Evolutionary conservation across 2,329 filamentous ascomycete species (phyloP).

Genomic region (Pezicula neosporulosa): DNA sequence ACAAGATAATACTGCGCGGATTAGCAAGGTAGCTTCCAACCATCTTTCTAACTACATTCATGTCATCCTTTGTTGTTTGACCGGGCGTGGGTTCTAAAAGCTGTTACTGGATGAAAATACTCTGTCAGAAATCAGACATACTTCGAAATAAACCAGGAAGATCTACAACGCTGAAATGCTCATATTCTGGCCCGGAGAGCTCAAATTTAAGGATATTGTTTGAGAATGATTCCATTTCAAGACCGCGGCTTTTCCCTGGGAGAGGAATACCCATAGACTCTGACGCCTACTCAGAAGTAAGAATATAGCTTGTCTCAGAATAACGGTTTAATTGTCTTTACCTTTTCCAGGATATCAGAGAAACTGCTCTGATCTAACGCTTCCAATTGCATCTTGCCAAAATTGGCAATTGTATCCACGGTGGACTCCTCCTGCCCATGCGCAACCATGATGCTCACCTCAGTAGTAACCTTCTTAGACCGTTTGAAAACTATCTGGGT

Average conservation of each 20-base stretch:
- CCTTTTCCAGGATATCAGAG: not conserved
- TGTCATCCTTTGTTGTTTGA: no score
- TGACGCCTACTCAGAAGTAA: not conserved
- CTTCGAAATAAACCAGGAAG: conserved; percentile 51
- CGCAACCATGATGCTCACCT: not conserved
- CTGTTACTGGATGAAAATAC: no score
- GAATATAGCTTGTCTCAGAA: not conserved
- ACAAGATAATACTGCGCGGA: no score
- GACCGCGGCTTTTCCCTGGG: not conserved
- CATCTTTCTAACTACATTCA: no score
- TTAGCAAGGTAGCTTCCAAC: no score
- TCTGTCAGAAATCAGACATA: not conserved
- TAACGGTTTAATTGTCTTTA: not conserved
- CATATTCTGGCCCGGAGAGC: conserved; percentile 30
- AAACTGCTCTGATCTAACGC: not conserved
- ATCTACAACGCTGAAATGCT: conserved; percentile 54
- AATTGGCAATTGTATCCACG: not conserved
- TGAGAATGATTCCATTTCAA: conserved; percentile 1
- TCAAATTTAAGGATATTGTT: conserved; percentile 6
- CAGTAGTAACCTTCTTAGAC: not conserved
- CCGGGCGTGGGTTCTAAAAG: no score
- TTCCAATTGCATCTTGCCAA: not conserved
- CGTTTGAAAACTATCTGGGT: conserved; percentile 36
- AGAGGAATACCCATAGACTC: conserved; percentile 2
- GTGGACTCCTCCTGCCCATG: not conserved